Evolutionary conservation across 768 basidiomycete genomes (phyloP), one percentile per base, ranked within the genome.

Genomic region (Boletus huronensis): DNA sequence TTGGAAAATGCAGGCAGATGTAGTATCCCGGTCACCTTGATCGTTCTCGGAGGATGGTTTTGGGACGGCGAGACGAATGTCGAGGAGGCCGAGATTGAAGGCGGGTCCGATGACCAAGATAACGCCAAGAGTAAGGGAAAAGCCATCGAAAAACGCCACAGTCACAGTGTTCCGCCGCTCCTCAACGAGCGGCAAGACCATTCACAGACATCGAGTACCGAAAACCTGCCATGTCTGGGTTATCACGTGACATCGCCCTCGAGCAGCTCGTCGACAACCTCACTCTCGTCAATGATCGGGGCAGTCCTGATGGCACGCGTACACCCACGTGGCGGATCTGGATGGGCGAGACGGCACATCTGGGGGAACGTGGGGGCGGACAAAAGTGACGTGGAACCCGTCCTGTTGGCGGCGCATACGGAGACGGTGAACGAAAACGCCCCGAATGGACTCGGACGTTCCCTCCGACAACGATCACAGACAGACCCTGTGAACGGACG

Each of bases 11-110:
- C 87, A 1, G 90, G 93, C 1, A 83, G 79, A 55, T 92, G 90
- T 56, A 85, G 87, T 10, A 87, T 98, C 56, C 96, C 95, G 0
- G 65, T 98, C 26, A 98, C 95, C 2, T 75, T 97, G 25, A 79
- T 98, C 52, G 93, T 97, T 6, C 84, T 98, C 40, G 95, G 95
- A 11, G 93, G 90, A 14, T 98, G 95, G 76, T 96, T 96, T 72
- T 88, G 84, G 68, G 75, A 74, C 0, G 74, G 77, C 11, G 52
- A 60, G 3, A 21, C 50, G 29, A 42, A 11, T 17, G 14, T 13
- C 4, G 28, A 4, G 13, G n/a, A n/a, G 21, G n/a, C 25, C 5
- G 31, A 43, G n/a, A 17, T 32, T 13, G 35, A 46, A 25, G 11
- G 17, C 6, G 31, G 17, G 6, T 39, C 60, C 6, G 7, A 43